Evolutionary conservation across 2,329 filamentous ascomycete genomes (phyloP), one percentile per base, ranked within the genome.

Genomic region (Emydomyces testavorans): DNA sequence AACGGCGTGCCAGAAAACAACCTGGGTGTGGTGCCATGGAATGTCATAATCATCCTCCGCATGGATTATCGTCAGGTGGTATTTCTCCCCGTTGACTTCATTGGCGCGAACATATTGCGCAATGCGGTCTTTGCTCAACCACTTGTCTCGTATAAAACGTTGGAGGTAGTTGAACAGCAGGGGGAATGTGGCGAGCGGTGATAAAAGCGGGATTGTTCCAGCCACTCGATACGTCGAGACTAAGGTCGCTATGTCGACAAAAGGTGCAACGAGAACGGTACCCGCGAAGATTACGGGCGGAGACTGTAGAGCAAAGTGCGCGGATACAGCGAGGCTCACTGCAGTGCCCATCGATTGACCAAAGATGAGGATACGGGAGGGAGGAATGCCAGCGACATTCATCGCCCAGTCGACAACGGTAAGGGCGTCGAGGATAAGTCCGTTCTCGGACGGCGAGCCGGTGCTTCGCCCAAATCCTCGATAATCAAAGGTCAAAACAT

Each of bases 401-500:
- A 73, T 65, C 0, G 74, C 77, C 70, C 76, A 82, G 10, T 76
- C 64, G 1, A 68, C 69, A 2, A 79, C 60, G 0, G 74, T 63
- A 0, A 74, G 54, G 1, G 75, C 77, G 56, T 82, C 78, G 1
- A 58, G 59, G 11, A 77, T 62, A 0, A 82, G 61, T 0, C 78
- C 77, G 1, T 57, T 40, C 58, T 82, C 78, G 0, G 75, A 76
- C 0, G 77, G 77, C 4, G 59, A 57, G 1, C 77, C 77, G 0
- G 63, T 71, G 43, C 72, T 76, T 3, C 57, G 59, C 1, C 79
- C 78, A 53, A 76, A 82, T 1, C 79, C 78, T 4, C 78, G 71
- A 54, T 80, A 82, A 60, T 82, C 78, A 46, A 82, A 71, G 1
- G 74, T 69, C 6, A 82, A 56, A 31, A 75, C 68, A 54, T 82